phyloP scores from a whole-genome alignment of 805 yeast genomes.

The Kazachstania taianensis region DNA sequence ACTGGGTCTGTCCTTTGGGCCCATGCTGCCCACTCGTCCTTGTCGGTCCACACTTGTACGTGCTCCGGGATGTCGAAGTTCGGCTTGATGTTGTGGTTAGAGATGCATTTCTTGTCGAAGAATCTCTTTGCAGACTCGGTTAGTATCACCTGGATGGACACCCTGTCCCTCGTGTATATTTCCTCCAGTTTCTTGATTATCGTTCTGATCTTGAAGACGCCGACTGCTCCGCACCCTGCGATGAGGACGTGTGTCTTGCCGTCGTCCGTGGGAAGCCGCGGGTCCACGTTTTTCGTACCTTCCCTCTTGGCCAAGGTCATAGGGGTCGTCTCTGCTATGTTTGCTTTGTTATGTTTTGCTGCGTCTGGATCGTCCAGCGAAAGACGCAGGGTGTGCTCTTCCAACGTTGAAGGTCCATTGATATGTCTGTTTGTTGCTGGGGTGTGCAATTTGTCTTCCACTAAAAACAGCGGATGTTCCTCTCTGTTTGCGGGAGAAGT shows the following conservation, averaged over 20 bases:
- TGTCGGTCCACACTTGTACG: slow-evolving; percentile 83
- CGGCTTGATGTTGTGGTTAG: slow-evolving; percentile 5
- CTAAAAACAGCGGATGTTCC: slow-evolving; percentile 69
- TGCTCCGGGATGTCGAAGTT: slow-evolving; percentile 46
- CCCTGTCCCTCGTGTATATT: slow-evolving; percentile 61
- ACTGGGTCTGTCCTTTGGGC: slow-evolving; percentile 76
- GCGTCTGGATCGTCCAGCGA: too few species aligned
- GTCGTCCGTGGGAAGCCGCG: slow-evolving; percentile 67
- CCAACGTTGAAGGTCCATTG: neutral
- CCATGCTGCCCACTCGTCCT: slow-evolving; percentile 89
- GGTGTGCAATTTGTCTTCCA: slow-evolving; percentile 18
- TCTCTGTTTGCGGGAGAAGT: slow-evolving; percentile 7
- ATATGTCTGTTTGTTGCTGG: slow-evolving; percentile 1
- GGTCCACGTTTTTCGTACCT: slow-evolving; percentile 42
- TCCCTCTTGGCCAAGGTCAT: slow-evolving; percentile 32
- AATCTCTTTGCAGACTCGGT: slow-evolving; percentile 85
- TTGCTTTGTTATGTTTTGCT: too few species aligned
- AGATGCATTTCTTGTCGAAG: slow-evolving; percentile 10
- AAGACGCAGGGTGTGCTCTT: too few species aligned
- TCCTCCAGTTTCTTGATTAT: slow-evolving; percentile 75
- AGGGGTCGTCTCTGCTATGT: too few species aligned
- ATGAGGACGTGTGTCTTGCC: slow-evolving; percentile 76
- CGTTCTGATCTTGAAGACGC: slow-evolving; percentile 67
- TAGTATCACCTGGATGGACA: slow-evolving; percentile 76
- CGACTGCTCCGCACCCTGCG: slow-evolving; percentile 85